Conservation (phyloP, 257 asterid genomes). For the Osmanthus fragrans region DNA sequence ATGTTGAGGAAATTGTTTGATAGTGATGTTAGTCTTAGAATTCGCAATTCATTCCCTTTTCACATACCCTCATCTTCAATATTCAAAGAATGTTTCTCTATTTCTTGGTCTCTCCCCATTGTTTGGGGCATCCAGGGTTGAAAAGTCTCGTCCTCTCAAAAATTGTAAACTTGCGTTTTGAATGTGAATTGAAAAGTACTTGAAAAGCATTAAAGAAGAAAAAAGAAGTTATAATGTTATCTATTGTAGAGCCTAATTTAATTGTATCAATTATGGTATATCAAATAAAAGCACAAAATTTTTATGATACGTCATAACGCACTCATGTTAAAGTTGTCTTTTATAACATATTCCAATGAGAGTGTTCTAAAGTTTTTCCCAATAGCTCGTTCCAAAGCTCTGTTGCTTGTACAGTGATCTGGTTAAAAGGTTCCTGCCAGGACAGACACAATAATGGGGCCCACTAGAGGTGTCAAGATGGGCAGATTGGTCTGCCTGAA, state of each 20-base stretch:
- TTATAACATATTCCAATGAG: not conserved
- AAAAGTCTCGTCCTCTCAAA: not conserved
- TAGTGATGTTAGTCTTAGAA: constrained; percentile 13
- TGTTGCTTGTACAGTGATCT: no score
- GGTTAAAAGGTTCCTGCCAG: no score
- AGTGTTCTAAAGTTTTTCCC: not conserved
- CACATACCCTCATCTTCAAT: not conserved
- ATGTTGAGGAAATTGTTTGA: constrained; percentile 20
- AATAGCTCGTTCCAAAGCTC: not conserved
- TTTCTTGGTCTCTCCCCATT: not conserved
- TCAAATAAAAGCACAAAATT: not conserved
- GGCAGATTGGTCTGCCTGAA: no score
- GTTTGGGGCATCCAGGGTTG: not conserved
- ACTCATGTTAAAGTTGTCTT: constrained; percentile 11
- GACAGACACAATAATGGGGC: no score
- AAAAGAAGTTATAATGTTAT: no score
- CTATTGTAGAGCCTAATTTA: no score
- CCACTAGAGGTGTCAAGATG: no score
- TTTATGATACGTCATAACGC: not conserved
- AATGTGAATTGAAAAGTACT: not conserved
- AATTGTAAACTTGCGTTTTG: not conserved
- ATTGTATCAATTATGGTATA: no score
- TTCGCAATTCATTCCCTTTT: not conserved
- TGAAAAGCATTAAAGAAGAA: no score
- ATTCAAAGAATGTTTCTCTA: not conserved